Base-by-base conservation (phyloP, 495 filamentous ascomycete species). In the Penicillium malachiteum region DNA sequence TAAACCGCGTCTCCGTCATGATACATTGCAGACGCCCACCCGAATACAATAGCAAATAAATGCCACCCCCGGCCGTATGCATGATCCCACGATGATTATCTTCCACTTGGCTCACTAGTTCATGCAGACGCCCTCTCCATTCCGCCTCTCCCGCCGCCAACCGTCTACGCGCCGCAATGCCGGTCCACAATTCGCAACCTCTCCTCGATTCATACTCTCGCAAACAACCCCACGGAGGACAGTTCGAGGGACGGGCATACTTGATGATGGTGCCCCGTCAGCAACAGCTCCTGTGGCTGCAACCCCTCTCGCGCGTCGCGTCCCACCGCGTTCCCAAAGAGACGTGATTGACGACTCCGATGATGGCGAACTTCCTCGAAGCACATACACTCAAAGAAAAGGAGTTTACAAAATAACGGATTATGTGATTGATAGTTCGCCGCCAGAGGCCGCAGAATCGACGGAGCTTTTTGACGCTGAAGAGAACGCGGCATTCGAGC, bases 131-230 rank as follows among this genome's bases (percentile, higher is more conserved):
- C 67, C 67, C 37, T 67, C 73, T 31, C 73, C 71, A 38, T 71
- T 70, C 56, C 70, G 70, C 48, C 52, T 62, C 6, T 57, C 66
- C 54, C 63, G 56, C 50, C 60, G 61, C 57, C 50, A 66, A 12
- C 62, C 66, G 41, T 64, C 66, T 33, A 55, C 71, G 48, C 67
- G 65, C 43, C 57, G 60, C 54, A 57, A 60, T 37, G 34, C 34
- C 21, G 66, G 69, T 17, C 60, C 72, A 5, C 73, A 76, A 38
- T 78, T 78, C 52, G 73, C 75, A 0, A 69, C 70, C 3, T 73
- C 73, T 1, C 75, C 73, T 14, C 72, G 73, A 9, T 78, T 78
- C 32, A 48, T 75, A 3, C 53, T 77, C 7, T 76, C 70, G 9
- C 69, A 61, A 40, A 64, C 50, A 12, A 63, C 47, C 35, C 50